Conservation (phyloP, 2,329 filamentous ascomycete species). For the Diaporthe sp. region DNA sequence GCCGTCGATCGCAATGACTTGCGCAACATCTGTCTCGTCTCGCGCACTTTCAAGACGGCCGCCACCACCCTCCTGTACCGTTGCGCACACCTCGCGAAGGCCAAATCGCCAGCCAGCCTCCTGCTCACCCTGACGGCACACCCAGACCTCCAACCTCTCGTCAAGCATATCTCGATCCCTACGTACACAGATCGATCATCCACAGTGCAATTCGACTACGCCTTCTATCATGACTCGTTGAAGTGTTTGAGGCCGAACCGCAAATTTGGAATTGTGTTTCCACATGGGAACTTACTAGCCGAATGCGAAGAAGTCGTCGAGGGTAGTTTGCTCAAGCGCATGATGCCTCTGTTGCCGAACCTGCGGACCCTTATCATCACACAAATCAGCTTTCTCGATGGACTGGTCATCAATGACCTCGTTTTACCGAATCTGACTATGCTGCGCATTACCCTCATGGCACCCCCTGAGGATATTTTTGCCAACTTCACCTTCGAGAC, state of each 20-base stretch:
- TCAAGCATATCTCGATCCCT: not conserved
- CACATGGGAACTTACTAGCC: not conserved
- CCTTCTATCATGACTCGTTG: not conserved
- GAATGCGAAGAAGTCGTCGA: not conserved
- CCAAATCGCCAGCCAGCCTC: not conserved
- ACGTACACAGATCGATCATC: not conserved
- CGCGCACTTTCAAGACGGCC: not conserved
- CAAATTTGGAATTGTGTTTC: too few species aligned
- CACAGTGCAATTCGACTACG: not conserved
- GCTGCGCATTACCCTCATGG: not conserved
- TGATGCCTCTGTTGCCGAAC: not conserved
- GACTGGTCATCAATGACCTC: not conserved
- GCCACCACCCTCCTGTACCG: constrained; percentile 24
- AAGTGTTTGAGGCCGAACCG: too few species aligned
- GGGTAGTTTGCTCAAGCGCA: not conserved
- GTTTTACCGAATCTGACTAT: not conserved
- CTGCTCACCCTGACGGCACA: not conserved
- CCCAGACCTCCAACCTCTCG: not conserved
- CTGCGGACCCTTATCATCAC: not conserved
- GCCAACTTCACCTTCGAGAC: too few species aligned
- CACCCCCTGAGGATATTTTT: too few species aligned
- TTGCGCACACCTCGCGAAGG: not conserved
- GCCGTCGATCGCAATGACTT: not conserved
- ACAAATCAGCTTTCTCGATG: not conserved
- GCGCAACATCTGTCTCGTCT: constrained; percentile 9